Percentiles rank a stretch among this genome's conserved stretches.
These are phyloP conservation scores for Leccinum boreale DNA, from an alignment of 768 basidiomycete genomes.

Conservation along the genomic window DNA sequence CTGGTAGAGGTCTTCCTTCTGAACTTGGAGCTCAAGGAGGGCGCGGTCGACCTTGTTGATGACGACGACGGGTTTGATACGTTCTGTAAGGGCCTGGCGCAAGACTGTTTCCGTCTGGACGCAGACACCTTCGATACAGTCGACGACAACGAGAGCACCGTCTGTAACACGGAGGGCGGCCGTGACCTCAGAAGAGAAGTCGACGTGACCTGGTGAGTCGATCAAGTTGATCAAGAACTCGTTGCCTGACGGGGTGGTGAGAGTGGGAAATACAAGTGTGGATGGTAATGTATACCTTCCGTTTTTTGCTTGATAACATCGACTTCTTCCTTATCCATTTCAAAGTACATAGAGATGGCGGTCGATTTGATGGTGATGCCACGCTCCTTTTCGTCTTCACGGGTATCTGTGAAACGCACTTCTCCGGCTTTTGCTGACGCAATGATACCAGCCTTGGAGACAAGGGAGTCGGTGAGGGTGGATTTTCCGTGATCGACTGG, in stretches of 20 bases:
- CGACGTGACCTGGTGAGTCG: slow-evolving; percentile 99
- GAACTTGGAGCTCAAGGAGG: slow-evolving; percentile 94
- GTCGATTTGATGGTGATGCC: slow-evolving; percentile 99
- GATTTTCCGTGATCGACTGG: slow-evolving; percentile 99
- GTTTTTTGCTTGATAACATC: slow-evolving; percentile 91
- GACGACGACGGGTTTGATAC: slow-evolving; percentile 98
- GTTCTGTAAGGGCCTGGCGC: slow-evolving; percentile 94
- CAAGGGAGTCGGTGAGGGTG: slow-evolving; percentile 96
- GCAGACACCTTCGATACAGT: slow-evolving; percentile 99
- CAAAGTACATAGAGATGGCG: slow-evolving; percentile 99
- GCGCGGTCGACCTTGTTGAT: slow-evolving; percentile 99
- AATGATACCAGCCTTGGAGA: slow-evolving; percentile 99
- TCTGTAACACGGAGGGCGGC: slow-evolving; percentile 99
- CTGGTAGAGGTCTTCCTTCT: slow-evolving; percentile 96
- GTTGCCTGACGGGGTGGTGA: slow-evolving; percentile 47
- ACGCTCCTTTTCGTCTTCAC: slow-evolving; percentile 98
- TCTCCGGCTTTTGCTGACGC: slow-evolving; percentile 93
- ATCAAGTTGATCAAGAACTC: slow-evolving; percentile 99
- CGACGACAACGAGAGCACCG: slow-evolving; percentile 98
- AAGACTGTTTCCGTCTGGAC: slow-evolving; percentile 99
- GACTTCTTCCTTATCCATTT: slow-evolving; percentile 88
- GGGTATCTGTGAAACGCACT: slow-evolving; percentile 94
- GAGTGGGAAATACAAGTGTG: background rate
- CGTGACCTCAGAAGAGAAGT: slow-evolving; percentile 99
- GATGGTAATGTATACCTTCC: slow-evolving; percentile 50